Conservation (phyloP, 768 basidiomycete genomes). For the Clavulina sp. region DNA sequence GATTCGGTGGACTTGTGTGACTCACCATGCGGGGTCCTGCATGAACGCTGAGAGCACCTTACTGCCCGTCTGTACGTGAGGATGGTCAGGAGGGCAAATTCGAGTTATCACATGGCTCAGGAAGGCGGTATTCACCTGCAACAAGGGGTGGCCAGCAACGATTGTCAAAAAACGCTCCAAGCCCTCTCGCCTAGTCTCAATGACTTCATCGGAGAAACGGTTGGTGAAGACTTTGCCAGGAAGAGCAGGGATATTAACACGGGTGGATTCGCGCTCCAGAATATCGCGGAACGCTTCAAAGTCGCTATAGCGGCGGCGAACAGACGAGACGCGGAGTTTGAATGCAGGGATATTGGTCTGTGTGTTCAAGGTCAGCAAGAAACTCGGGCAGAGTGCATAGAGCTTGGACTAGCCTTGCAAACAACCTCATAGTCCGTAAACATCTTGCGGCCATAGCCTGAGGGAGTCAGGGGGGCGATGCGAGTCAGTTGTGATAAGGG, state of each 20-base stretch:
- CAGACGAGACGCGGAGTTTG: slow-evolving; percentile 84
- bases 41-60: slow-evolving; percentile 92
- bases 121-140: slow-evolving; percentile 47
- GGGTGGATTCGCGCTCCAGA: slow-evolving; percentile 87
- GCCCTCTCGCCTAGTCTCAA: slow-evolving; percentile 80
- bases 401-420: slow-evolving; percentile 52
- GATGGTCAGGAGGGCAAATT: neutral
- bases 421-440: slow-evolving; percentile 99
- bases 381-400: neutral
- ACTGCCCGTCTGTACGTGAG: slow-evolving; percentile 57
- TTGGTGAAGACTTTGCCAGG: slow-evolving; percentile 99
- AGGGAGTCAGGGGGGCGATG: neutral
- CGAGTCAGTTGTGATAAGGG: neutral
- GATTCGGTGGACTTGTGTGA: neutral
- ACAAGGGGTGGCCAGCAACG: slow-evolving; percentile 89
- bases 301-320: slow-evolving; percentile 77
- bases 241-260: slow-evolving; percentile 93
- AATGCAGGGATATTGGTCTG: slow-evolving; percentile 99
- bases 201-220: slow-evolving; percentile 93
- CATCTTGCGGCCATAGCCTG: slow-evolving; percentile 96
- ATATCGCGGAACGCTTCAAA: slow-evolving; percentile 97
- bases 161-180: slow-evolving; percentile 88
- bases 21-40: slow-evolving; percentile 75
- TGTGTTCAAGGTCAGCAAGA: neutral
- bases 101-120: neutral